These are phyloP conservation scores for Paraconiothyrium sp. DNA, from an alignment of 2,329 filamentous ascomycete species.

Conservation along the genomic window DNA sequence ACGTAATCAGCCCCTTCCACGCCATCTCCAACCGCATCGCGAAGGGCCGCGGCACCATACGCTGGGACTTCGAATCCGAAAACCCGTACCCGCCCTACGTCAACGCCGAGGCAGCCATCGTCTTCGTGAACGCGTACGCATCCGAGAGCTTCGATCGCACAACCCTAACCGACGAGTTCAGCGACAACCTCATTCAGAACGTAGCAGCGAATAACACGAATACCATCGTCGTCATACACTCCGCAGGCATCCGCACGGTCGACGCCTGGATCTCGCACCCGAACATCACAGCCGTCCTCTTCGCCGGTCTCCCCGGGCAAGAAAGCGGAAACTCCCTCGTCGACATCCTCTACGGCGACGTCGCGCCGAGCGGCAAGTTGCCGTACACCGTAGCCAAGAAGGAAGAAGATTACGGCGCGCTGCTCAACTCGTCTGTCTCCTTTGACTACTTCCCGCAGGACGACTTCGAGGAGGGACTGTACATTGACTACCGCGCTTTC, in stretches of 20 bases:
- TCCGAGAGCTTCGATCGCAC: constrained; percentile 44
- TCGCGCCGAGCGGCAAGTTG: constrained; percentile 59
- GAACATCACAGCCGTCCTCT: constrained; percentile 84
- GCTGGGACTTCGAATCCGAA: constrained; percentile 46
- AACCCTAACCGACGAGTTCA: constrained; percentile 30
- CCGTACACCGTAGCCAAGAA: constrained; percentile 53
- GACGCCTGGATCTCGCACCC: constrained; percentile 76
- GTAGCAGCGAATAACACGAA: constrained; percentile 59
- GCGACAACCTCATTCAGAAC: constrained; percentile 52
- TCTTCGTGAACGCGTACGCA: constrained; percentile 66
- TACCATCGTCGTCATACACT: constrained; percentile 60
- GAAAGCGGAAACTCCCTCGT: constrained; percentile 53
- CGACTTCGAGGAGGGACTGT: constrained; percentile 77
- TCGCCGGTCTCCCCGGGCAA: constrained; percentile 77
- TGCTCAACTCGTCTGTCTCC: constrained; percentile 58
- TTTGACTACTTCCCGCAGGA: constrained; percentile 75
- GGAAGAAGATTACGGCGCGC: constrained; percentile 72
- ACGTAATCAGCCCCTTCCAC: constrained; percentile 54
- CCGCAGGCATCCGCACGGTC: constrained; percentile 74
- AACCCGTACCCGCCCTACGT: constrained; percentile 40
- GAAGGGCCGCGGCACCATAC: constrained; percentile 41
- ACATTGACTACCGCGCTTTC: constrained; percentile 82
- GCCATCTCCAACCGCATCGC: constrained; percentile 47
- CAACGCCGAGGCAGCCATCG: constrained; percentile 58
- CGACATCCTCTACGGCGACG: constrained; percentile 53